Evolutionary conservation across 495 filamentous ascomycete genomes (phyloP).

Genomic region (Penicillium canescens): DNA sequence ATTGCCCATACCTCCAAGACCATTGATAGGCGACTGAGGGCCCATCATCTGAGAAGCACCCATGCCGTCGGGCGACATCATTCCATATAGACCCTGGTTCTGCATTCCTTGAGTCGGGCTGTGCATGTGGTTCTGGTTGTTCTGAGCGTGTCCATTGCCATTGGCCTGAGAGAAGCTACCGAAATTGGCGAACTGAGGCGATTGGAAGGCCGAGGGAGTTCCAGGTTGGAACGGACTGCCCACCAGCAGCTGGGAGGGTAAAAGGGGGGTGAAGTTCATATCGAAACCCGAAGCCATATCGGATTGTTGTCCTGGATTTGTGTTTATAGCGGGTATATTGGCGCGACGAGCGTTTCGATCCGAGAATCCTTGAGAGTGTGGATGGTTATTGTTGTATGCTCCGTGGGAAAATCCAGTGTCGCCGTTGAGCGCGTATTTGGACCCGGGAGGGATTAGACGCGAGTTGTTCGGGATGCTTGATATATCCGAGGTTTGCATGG

Average conservation of each 20-base stretch:
- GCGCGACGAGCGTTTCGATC: constrained; percentile 79
- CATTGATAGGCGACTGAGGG: constrained; percentile 83
- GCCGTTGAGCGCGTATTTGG: constrained; percentile 60
- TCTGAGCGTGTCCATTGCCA: constrained; percentile 57
- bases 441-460: constrained; percentile 61
- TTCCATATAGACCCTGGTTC: constrained; percentile 68
- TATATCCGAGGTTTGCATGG: constrained; percentile 82
- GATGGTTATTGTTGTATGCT: constrained; percentile 78
- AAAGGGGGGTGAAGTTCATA: constrained; percentile 96
- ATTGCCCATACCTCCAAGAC: constrained; percentile 60
- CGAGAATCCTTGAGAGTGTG: constrained; percentile 66
- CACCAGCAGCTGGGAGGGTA: constrained; percentile 91
- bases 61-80: constrained; percentile 75
- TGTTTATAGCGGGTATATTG: constrained; percentile 94
- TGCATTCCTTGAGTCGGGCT: constrained; percentile 66
- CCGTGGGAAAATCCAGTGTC: constrained; percentile 89
- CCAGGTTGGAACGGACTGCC: constrained; percentile 97
- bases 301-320: constrained; percentile 57
- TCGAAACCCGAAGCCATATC: constrained; percentile 90
- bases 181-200: constrained; percentile 86
- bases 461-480: constrained; percentile 54
- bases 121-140: constrained; percentile 53
- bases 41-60: constrained; percentile 71
- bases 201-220: constrained; percentile 84
- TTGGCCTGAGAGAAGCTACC: constrained; percentile 72